Evolutionary conservation across 352 stramenopile genomes (phyloP).

Genomic region (Phytophthora macrochlamydospora): DNA sequence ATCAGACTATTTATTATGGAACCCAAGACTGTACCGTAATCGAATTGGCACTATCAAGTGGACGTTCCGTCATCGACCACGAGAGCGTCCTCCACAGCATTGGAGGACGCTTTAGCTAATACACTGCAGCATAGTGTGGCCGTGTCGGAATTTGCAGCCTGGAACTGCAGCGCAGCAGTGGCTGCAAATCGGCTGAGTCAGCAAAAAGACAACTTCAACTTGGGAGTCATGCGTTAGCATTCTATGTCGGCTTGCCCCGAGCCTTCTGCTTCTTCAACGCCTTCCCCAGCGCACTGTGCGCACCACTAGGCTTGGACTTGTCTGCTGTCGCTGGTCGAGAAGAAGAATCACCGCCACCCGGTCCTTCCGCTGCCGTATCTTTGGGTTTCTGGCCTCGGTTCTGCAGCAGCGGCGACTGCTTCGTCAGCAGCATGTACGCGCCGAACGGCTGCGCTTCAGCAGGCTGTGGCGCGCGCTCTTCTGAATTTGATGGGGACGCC

Average conservation of each 20-base stretch:
- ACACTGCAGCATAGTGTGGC: no score
- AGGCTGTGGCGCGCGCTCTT: not conserved
- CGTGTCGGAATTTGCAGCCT: no score
- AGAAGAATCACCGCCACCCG: not conserved
- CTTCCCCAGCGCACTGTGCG: slow-evolving; percentile 28
- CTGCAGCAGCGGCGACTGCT: slow-evolving; percentile 21
- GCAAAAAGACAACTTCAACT: no score
- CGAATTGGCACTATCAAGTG: no score
- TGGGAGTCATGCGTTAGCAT: not conserved
- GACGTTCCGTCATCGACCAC: no score
- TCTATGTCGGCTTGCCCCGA: slow-evolving; percentile 18
- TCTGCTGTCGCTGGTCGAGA: slow-evolving; percentile 7
- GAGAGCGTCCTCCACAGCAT: no score
- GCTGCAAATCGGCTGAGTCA: no score
- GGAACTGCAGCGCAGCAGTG: no score
- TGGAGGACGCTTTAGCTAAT: no score
- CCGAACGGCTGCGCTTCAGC: slow-evolving; percentile 27
- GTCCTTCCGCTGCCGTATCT: not conserved
- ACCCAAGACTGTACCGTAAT: no score
- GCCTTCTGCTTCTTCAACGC: slow-evolving; percentile 27
- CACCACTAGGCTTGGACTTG: slow-evolving; percentile 13
- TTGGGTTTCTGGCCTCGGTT: not conserved
- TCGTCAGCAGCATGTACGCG: slow-evolving; percentile 32
- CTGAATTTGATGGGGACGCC: no score
- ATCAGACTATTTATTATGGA: no score